Conservation (phyloP, 73 alveolate species). For the Effrenium voratum region DNA sequence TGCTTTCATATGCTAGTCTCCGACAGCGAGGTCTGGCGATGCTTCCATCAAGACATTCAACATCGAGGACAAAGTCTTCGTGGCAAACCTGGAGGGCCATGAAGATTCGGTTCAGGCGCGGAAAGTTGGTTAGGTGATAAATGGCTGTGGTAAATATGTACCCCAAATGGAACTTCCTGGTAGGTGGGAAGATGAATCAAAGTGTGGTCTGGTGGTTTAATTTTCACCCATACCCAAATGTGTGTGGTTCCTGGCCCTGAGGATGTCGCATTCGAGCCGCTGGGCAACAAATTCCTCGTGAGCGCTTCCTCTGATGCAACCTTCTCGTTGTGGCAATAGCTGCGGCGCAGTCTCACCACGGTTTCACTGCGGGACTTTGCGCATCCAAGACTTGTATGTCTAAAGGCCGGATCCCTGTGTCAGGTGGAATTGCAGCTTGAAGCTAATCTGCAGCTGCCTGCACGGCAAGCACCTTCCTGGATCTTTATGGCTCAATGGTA, state of each 20-base stretch:
- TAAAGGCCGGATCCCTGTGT: background rate
- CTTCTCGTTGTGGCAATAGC: conserved; percentile 99
- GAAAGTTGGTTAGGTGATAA: background rate
- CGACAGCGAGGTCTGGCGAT: conserved; percentile 94
- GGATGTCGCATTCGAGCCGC: conserved; percentile 98
- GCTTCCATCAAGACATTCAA: conserved; percentile 95
- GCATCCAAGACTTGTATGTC: background rate
- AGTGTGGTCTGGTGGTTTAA: background rate
- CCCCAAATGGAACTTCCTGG: background rate
- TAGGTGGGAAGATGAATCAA: background rate
- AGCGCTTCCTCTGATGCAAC: conserved; percentile 99
- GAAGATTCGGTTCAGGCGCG: conserved; percentile 90
- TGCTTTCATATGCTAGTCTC: no score
- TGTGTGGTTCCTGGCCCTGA: conserved; percentile 83
- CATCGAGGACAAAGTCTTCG: conserved; percentile 70
- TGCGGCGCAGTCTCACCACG: conserved; percentile 32
- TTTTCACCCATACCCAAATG: no score
- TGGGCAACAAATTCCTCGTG: conserved; percentile 97
- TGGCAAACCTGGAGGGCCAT: conserved; percentile 89
- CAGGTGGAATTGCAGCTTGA: no score
- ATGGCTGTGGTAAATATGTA: no score
- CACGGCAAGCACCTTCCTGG: no score
- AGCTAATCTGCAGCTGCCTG: no score
- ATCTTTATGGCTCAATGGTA: no score
- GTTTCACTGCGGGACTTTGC: conserved; percentile 18